Base-by-base conservation (phyloP, 23 red algal species). In the Agarophyton chilense region DNA sequence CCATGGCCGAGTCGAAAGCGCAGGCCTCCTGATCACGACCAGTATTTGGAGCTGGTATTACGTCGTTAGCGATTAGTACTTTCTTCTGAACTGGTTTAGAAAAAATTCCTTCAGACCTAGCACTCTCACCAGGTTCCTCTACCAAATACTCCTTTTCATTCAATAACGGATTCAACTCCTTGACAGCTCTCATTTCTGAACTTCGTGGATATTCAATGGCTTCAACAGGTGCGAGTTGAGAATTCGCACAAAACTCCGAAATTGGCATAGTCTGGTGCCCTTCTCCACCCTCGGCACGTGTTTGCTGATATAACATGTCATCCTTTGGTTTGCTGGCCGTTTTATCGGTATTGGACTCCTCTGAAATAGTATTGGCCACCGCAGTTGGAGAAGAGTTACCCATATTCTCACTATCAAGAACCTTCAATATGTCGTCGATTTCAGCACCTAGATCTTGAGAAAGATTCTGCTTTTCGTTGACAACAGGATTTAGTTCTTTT, bases 401-500 rank as follows among this genome's bases (percentile, higher is more conserved):
- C n/a, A 28, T 45, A 24, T 74, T 49, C 22, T 29, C 68, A n/a
- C 25, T 31, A 25, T 74, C 68, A 46, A 74, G 68, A 43, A 74
- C 68, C 14, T 74, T 13, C 43, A 74, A 17, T 49, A 74, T 74
- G 10, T 74, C 41, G 0, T 74, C 43, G 28, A 74, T 47, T 46
- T 34, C 68, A 47, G 40, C 68, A 12, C 13, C 47, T 0, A 74
- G 9, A 39, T 74, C 68, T 4, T 10, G 4, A 74, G 38, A 13
- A 26, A 74, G 1, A 72, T 41, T 45, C 5, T 74, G 40, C 10
- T 25, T n/a, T 24, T 49, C 43, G 18, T 24, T 25, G 39, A 43
- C 68, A 74, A 47, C 68, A 74, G 68, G 40, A 46, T 47, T 47
- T 29, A 74, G 16, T 25, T 74, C n/a, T 46, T 24, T 47, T 12